Percentiles rank a stretch among this genome's conserved stretches.
Evolutionary conservation across 164 flowering plant genomes (phyloP).

Genomic region (Taxillus chinensis): DNA sequence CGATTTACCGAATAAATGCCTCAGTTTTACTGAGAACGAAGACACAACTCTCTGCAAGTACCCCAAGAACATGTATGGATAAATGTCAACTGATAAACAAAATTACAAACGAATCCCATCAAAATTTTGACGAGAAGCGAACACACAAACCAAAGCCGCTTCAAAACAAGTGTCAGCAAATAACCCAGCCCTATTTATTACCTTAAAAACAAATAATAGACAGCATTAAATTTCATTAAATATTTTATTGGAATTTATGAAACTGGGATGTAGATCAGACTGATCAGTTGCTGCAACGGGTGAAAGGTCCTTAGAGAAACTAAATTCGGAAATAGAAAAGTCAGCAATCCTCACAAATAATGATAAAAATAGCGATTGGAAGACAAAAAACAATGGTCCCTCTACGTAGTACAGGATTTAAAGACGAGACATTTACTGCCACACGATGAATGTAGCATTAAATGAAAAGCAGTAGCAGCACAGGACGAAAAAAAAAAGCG

Average conservation of each 20-base stretch:
- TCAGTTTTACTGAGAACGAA: constrained; percentile 33
- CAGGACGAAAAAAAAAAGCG: neutral
- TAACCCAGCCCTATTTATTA: too few species aligned
- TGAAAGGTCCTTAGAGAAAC: constrained; percentile 31
- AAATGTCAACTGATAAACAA: too few species aligned
- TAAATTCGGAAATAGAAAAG: constrained; percentile 23
- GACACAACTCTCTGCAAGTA: constrained; percentile 36
- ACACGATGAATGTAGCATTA: constrained; percentile 21
- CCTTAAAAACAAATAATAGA: too few species aligned
- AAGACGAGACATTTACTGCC: constrained; percentile 14
- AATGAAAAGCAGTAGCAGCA: constrained; percentile 10
- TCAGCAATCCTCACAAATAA: constrained; percentile 14
- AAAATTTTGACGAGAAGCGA: too few species aligned
- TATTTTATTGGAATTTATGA: too few species aligned
- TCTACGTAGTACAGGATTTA: too few species aligned
- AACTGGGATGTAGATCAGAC: too few species aligned
- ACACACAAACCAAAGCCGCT: too few species aligned
- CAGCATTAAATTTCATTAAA: too few species aligned
- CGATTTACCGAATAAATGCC: constrained; percentile 33
- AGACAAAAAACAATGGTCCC: constrained; percentile 15
- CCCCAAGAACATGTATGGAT: too few species aligned
- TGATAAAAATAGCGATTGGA: constrained; percentile 16
- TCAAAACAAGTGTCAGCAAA: too few species aligned
- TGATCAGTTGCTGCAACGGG: too few species aligned
- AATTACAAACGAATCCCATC: neutral